phyloP scores from a whole-genome alignment of 192 early-diverging fungal species.

The Backusella tarrabulga region DNA sequence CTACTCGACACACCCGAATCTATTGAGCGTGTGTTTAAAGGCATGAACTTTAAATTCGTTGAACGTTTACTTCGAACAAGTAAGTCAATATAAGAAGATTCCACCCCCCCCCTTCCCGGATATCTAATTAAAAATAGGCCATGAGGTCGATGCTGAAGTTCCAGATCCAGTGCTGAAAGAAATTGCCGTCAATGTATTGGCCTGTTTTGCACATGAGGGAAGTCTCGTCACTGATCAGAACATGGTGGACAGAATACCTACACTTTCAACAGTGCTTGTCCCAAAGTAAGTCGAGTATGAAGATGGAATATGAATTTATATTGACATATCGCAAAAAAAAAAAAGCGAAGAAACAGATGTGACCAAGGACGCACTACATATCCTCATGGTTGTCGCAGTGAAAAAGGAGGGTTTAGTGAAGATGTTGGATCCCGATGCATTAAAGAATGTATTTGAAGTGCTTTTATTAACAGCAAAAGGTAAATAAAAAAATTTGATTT shows the following conservation, averaged over 20 bases:
- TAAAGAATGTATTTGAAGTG: constrained; percentile 27
- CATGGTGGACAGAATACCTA: constrained; percentile 36
- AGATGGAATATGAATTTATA: background rate
- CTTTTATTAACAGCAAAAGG: constrained; percentile 26
- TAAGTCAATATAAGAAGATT: constrained; percentile 12
- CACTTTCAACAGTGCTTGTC: constrained; percentile 28
- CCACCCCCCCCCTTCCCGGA: background rate
- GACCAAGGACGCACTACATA: constrained; percentile 35
- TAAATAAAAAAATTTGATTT: background rate
- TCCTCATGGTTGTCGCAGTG: constrained; percentile 30
- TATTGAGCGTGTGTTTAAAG: constrained; percentile 40
- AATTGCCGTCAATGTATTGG: constrained; percentile 43
- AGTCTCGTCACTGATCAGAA: constrained; percentile 18
- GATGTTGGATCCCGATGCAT: constrained; percentile 30
- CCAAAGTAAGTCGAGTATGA: constrained; percentile 22
- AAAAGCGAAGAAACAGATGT: constrained; percentile 33
- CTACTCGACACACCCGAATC: constrained; percentile 36
- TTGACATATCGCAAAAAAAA: background rate
- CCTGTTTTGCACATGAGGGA: constrained; percentile 35
- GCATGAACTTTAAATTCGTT: constrained; percentile 53
- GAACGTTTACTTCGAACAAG: constrained; percentile 45
- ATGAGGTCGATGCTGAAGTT: constrained; percentile 17
- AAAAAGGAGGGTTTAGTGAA: constrained; percentile 26
- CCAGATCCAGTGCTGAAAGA: constrained; percentile 37
- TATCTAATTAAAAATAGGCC: background rate